Evolutionary conservation across 495 filamentous ascomycete genomes (phyloP).

Genomic region (Penicillium mononematosum): DNA sequence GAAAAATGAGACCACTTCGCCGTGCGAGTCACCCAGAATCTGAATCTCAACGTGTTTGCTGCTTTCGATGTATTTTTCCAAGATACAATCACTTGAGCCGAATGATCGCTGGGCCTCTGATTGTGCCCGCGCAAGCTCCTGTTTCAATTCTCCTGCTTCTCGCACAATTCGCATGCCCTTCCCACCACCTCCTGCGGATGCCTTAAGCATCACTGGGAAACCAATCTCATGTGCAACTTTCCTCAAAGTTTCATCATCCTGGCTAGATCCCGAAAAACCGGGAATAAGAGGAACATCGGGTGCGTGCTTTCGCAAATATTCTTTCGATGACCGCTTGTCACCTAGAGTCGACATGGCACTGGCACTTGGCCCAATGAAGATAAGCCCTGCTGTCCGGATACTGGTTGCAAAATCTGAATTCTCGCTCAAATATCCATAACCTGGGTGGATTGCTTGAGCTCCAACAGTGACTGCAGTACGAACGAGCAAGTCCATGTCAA

Average conservation of each 20-base stretch:
- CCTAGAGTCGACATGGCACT: slow-evolving; percentile 47
- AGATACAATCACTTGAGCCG: slow-evolving; percentile 77
- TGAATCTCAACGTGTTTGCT: slow-evolving; percentile 90
- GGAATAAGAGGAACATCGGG: slow-evolving; percentile 85
- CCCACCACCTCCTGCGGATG: slow-evolving; percentile 87
- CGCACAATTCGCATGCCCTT: slow-evolving; percentile 84
- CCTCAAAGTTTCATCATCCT: slow-evolving; percentile 61
- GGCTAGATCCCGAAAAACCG: slow-evolving; percentile 75
- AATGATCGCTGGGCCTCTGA: slow-evolving; percentile 78
- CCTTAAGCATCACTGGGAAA: slow-evolving; percentile 86
- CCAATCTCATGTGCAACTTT: slow-evolving; percentile 66
- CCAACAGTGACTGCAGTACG: slow-evolving; percentile 66
- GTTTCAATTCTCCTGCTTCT: slow-evolving; percentile 61
- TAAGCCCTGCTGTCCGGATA: slow-evolving; percentile 43
- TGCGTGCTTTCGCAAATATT: slow-evolving; percentile 28
- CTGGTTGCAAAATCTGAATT: slow-evolving; percentile 46
- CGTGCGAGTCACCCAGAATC: slow-evolving; percentile 77
- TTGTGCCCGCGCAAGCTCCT: slow-evolving; percentile 71
- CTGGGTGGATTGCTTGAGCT: slow-evolving; percentile 61
- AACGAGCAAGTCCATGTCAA: slow-evolving; percentile 81
- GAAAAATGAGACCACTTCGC: slow-evolving; percentile 69
- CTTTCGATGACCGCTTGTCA: slow-evolving; percentile 50
- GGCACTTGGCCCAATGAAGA: slow-evolving; percentile 52
- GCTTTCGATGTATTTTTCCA: slow-evolving; percentile 84
- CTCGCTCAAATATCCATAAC: slow-evolving; percentile 59